These are phyloP conservation scores for Candida pseudoglaebosa DNA, from an alignment of 805 yeast species.

Conservation along the genomic window DNA sequence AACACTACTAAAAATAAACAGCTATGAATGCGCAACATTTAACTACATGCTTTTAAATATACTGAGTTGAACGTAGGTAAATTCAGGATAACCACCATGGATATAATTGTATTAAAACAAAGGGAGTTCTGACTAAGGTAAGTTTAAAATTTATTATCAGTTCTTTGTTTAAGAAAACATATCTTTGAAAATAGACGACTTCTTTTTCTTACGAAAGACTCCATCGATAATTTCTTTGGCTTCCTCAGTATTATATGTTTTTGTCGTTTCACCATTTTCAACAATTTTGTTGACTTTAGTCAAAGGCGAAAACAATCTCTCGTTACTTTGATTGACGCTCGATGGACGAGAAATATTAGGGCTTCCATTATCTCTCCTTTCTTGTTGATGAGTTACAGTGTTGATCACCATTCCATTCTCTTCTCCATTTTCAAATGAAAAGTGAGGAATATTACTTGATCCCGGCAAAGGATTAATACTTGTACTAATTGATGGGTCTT, in stretches of 20 bases:
- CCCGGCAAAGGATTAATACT: not conserved
- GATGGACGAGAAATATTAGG: not conserved
- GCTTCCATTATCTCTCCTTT: not conserved
- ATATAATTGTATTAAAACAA: no score
- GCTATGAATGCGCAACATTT: no score
- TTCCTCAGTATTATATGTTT: not conserved
- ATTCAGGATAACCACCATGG: no score
- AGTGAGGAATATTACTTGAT: slow-evolving; percentile 1
- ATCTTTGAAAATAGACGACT: not conserved
- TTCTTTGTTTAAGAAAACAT: not conserved
- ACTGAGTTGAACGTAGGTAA: no score
- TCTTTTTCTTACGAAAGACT: not conserved
- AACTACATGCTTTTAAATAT: no score
- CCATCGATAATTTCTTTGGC: not conserved
- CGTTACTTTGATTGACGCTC: not conserved
- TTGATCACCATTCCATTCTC: not conserved
- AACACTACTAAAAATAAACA: no score
- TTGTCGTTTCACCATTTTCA: not conserved
- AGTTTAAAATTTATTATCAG: no score
- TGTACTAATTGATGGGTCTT: not conserved
- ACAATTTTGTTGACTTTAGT: not conserved
- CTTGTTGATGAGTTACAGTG: not conserved
- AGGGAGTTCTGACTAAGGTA: no score
- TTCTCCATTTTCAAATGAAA: not conserved
- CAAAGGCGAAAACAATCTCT: not conserved